Evolutionary conservation across 768 basidiomycete species (phyloP).

Genomic region (Mycena alexandri): DNA sequence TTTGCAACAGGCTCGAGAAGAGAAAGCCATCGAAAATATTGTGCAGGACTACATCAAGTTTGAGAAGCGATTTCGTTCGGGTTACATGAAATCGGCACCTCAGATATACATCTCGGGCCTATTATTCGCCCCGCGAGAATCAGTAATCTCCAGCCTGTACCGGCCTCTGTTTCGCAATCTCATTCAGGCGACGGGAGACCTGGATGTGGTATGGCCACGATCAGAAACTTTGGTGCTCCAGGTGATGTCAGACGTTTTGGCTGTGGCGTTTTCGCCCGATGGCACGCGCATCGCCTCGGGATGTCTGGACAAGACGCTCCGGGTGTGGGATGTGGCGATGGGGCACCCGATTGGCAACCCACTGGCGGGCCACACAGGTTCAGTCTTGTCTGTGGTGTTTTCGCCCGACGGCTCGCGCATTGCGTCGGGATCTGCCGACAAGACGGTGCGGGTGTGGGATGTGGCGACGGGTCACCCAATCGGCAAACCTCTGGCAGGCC

Average conservation of each 20-base stretch:
- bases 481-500: no score
- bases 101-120: slow-evolving; percentile 10
- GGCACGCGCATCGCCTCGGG: slow-evolving; percentile 8
- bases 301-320: not conserved
- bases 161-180: slow-evolving; percentile 2
- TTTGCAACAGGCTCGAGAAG: not conserved
- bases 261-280: not conserved
- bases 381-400: no score
- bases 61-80: slow-evolving; percentile 7
- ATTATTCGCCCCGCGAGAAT: not conserved
- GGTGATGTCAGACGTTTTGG: not conserved
- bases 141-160: not conserved
- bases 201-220: slow-evolving; percentile 7
- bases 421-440: no score
- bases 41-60: slow-evolving; percentile 9
- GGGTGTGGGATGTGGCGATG: slow-evolving; percentile 1
- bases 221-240: slow-evolving; percentile 1
- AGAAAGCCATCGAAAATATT: not conserved
- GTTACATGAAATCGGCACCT: slow-evolving; percentile 6
- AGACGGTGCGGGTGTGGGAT: no score
- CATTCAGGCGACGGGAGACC: not conserved
- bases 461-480: no score
- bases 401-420: no score
- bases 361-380: slow-evolving; percentile 1
- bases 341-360: slow-evolving; percentile 1